These are phyloP conservation scores for Russula dissimulans DNA, from an alignment of 768 basidiomycete species.

Conservation along the genomic window DNA sequence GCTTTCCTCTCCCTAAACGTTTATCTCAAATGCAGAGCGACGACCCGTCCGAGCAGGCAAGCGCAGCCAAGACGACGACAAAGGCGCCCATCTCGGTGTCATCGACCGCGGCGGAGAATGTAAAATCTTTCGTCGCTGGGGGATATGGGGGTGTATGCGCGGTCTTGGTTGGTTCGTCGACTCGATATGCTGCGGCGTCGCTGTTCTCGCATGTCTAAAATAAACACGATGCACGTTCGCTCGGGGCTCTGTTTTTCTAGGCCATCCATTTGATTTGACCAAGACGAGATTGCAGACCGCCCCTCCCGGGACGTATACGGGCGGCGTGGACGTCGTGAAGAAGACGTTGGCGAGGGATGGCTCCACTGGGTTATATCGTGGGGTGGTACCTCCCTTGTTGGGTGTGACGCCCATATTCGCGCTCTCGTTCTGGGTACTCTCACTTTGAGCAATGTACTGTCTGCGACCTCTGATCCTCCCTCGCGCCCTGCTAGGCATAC, in stretches of 20 bases:
- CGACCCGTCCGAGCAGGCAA: conserved; percentile 5
- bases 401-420: conserved; percentile 99
- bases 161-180: conserved; percentile 76
- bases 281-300: conserved; percentile 97
- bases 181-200: neutral
- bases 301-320: conserved; percentile 75
- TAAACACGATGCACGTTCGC: neutral
- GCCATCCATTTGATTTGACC: conserved; percentile 96
- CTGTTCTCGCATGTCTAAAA: neutral
- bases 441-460: neutral
- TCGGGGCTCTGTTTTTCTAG: conserved; percentile 30
- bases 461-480: neutral
- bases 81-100: conserved; percentile 15
- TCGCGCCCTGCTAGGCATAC: conserved; percentile 55
- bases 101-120: conserved; percentile 29
- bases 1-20: neutral
- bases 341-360: conserved; percentile 91
- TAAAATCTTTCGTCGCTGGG: conserved; percentile 88
- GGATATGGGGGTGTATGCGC: conserved; percentile 85
- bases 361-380: conserved; percentile 76
- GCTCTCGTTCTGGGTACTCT: conserved; percentile 87
- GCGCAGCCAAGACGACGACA: neutral
- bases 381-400: conserved; percentile 86
- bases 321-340: conserved; percentile 88
- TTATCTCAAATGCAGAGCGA: conserved; percentile 7